Percentiles rank a stretch among this genome's conserved stretches.
Conservation (phyloP, 768 basidiomycete species). For the Collybiopsis confluens region DNA sequence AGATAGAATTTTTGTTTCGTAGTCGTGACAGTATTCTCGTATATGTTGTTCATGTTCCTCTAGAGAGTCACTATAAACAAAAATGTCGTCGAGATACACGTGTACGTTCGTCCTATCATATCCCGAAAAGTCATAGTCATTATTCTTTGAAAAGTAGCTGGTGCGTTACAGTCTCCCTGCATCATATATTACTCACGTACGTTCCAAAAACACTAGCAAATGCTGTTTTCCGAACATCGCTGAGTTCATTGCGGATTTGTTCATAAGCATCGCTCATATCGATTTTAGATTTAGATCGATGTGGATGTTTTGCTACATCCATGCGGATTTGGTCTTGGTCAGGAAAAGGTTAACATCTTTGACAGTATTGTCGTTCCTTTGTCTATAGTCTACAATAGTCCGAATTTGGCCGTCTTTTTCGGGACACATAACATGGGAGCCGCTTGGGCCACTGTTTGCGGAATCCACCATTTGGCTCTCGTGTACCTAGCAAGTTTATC, state of each 20-base stretch:
- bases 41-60: constrained; percentile 26
- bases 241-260: constrained; percentile 14
- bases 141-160: constrained; percentile 28
- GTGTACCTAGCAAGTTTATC: not conserved
- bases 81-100: constrained; percentile 31
- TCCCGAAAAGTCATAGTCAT: constrained; percentile 25
- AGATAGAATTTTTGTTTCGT: constrained; percentile 19
- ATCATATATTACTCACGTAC: constrained; percentile 22
- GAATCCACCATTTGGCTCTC: constrained; percentile 1
- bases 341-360: not conserved
- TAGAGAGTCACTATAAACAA: constrained; percentile 24
- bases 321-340: not conserved
- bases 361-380: not conserved
- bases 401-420: not conserved
- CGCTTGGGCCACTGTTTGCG: not conserved
- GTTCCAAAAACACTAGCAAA: constrained; percentile 21
- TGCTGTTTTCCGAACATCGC: constrained; percentile 14
- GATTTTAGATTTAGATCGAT: constrained; percentile 8
- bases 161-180: constrained; percentile 23
- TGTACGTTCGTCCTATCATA: constrained; percentile 22
- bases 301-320: not conserved
- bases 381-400: not conserved
- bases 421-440: not conserved
- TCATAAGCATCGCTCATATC: constrained; percentile 23
- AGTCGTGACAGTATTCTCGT: constrained; percentile 19